These are phyloP conservation scores for Neurospora tetraspora DNA, from an alignment of 495 filamentous ascomycete species.

Conservation along the genomic window DNA sequence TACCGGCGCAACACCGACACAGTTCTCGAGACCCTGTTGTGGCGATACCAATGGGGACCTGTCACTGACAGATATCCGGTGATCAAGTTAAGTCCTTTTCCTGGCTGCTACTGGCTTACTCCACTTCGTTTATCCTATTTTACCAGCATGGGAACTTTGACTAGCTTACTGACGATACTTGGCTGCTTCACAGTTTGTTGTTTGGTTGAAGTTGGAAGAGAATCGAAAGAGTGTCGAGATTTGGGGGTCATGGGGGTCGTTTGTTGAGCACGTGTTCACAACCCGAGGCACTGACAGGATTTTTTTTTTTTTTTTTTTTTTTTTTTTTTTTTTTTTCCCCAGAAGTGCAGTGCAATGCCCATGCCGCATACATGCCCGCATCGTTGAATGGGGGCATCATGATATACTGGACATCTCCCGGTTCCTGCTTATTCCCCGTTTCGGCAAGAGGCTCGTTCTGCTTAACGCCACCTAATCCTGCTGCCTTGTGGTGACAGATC, in stretches of 20 bases:
- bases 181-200: not conserved
- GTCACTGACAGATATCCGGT: not conserved
- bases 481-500: too few species aligned
- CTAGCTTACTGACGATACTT: not conserved
- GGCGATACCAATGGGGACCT: too few species aligned
- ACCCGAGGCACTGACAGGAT: not conserved
- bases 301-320: not conserved
- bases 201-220: not conserved
- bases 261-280: not conserved
- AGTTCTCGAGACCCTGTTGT: not conserved
- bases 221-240: not conserved
- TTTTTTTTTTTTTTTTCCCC: not conserved
- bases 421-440: too few species aligned
- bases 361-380: not conserved
- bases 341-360: too few species aligned
- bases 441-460: too few species aligned
- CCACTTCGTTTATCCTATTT: not conserved
- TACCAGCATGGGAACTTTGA: not conserved
- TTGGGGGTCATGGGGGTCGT: not conserved
- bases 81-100: not conserved
- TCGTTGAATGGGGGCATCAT: too few species aligned
- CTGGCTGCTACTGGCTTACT: not conserved
- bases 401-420: too few species aligned
- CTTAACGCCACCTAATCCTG: too few species aligned
- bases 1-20: not conserved